Evolutionary conservation across 2,329 filamentous ascomycete species (phyloP).

Genomic region (Piedraia hortae): DNA sequence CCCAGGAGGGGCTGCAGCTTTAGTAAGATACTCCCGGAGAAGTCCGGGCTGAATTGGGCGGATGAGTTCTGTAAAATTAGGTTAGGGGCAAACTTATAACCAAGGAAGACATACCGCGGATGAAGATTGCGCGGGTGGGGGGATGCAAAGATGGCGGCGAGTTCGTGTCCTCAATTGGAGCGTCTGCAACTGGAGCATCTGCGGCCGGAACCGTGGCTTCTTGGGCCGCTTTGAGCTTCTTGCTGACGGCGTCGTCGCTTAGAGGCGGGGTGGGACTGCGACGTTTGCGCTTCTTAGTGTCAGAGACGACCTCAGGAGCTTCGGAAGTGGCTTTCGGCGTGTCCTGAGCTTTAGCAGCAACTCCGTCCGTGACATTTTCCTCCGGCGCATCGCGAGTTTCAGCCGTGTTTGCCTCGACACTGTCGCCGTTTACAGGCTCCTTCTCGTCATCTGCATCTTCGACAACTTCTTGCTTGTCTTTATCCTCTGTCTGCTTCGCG

Average conservation of each 20-base stretch:
- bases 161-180: background rate
- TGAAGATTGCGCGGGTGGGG: slow-evolving; percentile 46
- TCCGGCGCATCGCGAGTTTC: background rate
- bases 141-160: slow-evolving; percentile 15
- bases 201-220: slow-evolving; percentile 5
- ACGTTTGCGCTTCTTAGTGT: slow-evolving; percentile 10
- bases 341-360: background rate
- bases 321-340: background rate
- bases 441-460: slow-evolving; percentile 1
- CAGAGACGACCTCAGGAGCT: slow-evolving; percentile 3
- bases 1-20: slow-evolving; percentile 32
- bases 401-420: background rate
- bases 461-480: slow-evolving; percentile 1
- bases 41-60: slow-evolving; percentile 45
- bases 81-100: no score
- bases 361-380: background rate
- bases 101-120: no score
- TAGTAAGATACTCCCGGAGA: slow-evolving; percentile 40
- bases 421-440: background rate
- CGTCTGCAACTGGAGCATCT: slow-evolving; percentile 1
- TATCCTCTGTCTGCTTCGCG: slow-evolving; percentile 2
- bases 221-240: slow-evolving; percentile 17
- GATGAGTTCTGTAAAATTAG: slow-evolving; percentile 72
- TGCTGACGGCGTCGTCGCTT: slow-evolving; percentile 13
- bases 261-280: slow-evolving; percentile 8